Evolutionary conservation across 2,329 filamentous ascomycete species (phyloP).

Genomic region (Elsinoe necatrix): DNA sequence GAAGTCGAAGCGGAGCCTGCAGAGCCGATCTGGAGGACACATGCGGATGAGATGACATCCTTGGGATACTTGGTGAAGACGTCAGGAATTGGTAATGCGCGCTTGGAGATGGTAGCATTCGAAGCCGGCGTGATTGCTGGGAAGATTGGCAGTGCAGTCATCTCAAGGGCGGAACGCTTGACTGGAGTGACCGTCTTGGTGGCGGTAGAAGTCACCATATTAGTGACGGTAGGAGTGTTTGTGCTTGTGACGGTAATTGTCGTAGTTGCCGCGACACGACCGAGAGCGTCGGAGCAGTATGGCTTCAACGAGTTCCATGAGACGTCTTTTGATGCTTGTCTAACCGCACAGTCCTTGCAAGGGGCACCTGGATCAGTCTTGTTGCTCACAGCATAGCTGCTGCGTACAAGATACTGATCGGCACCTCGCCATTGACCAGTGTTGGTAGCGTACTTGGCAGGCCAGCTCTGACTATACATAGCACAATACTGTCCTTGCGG

Average conservation of each 20-base stretch:
- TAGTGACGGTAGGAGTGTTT: constrained; percentile 13
- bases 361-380: constrained; percentile 15
- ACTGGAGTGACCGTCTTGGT: constrained; percentile 8
- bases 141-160: neutral
- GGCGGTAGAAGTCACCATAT: constrained; percentile 5
- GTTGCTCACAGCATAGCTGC: constrained; percentile 19
- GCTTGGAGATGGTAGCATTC: constrained; percentile 9
- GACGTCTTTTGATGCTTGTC: constrained; percentile 20
- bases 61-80: constrained; percentile 18
- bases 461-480: constrained; percentile 22
- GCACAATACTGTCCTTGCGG: constrained; percentile 26
- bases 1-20: constrained; percentile 14
- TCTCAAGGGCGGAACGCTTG: neutral
- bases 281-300: constrained; percentile 18
- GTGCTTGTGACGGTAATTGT: constrained; percentile 13
- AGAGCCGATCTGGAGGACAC: constrained; percentile 14
- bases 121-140: neutral
- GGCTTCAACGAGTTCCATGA: constrained; percentile 18
- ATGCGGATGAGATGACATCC: constrained; percentile 17
- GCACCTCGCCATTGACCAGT: constrained; percentile 18
- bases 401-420: constrained; percentile 19
- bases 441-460: constrained; percentile 20
- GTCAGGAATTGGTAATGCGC: constrained; percentile 9
- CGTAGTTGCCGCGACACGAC: constrained; percentile 15
- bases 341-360: constrained; percentile 17